A percentile compares a stretch with the other conserved stretches of the same genome.
These are phyloP conservation scores for Pyrenopolyporus hunteri DNA, from an alignment of 495 filamentous ascomycete genomes.

Conservation along the genomic window DNA sequence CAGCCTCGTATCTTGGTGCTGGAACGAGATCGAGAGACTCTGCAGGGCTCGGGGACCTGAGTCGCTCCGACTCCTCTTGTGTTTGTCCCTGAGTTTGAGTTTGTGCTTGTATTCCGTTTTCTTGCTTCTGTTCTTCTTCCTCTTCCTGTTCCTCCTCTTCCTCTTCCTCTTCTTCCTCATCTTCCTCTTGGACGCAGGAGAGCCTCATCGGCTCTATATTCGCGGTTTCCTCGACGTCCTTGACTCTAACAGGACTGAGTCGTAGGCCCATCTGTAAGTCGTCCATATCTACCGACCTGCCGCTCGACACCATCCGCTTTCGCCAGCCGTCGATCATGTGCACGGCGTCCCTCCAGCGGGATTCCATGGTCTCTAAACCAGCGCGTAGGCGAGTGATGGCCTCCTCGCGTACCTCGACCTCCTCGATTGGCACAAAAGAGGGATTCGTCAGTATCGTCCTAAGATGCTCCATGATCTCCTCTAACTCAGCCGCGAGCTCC, in stretches of 20 bases:
- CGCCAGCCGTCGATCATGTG: slow-evolving; percentile 93
- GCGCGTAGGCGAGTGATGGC: slow-evolving; percentile 81
- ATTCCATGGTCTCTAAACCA: slow-evolving; percentile 91
- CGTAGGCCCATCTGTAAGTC: slow-evolving; percentile 79
- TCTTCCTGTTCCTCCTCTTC: background rate
- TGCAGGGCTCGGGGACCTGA: slow-evolving; percentile 27
- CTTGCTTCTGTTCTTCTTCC: slow-evolving; percentile 33
- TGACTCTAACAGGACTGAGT: slow-evolving; percentile 65
- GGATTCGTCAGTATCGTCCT: slow-evolving; percentile 87
- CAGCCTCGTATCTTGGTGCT: slow-evolving; percentile 35
- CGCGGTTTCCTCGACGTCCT: slow-evolving; percentile 56
- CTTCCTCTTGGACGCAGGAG: slow-evolving; percentile 47
- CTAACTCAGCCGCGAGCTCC: slow-evolving; percentile 73
- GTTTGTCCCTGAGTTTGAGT: background rate
- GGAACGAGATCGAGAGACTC: slow-evolving; percentile 46
- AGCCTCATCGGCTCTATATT: slow-evolving; percentile 47
- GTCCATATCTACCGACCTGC: slow-evolving; percentile 80
- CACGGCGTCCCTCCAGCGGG: slow-evolving; percentile 86
- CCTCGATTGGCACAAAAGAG: slow-evolving; percentile 93
- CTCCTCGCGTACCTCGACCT: slow-evolving; percentile 87
- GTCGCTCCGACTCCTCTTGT: slow-evolving; percentile 16
- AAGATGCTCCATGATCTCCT: slow-evolving; percentile 76
- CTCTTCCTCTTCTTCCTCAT: slow-evolving; percentile 46
- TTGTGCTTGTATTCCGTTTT: background rate
- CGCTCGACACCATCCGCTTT: slow-evolving; percentile 76